phyloP scores from a whole-genome alignment of 768 basidiomycete species.

The Leccinum aurantiacum region DNA sequence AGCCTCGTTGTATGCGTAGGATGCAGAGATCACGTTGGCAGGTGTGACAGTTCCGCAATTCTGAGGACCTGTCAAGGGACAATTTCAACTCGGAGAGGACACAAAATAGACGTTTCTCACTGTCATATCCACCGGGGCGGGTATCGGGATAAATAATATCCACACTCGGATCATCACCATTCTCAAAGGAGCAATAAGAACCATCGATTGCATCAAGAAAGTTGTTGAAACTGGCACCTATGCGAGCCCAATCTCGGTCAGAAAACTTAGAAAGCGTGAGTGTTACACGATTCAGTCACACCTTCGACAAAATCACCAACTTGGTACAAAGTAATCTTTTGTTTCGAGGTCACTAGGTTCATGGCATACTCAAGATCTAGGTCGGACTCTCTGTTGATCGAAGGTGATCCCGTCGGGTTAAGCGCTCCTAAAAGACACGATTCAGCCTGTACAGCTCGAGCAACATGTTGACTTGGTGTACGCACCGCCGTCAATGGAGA shows the following conservation, averaged over 20 bases:
- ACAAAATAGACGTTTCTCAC: constrained; percentile 17
- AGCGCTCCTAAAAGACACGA: constrained; percentile 40
- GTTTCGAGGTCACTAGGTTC: constrained; percentile 39
- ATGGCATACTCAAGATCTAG: constrained; percentile 74
- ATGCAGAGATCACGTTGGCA: constrained; percentile 45
- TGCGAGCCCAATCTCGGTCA: constrained; percentile 2
- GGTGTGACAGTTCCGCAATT: constrained; percentile 39
- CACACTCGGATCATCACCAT: constrained; percentile 41
- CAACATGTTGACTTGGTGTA: not conserved
- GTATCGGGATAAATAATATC: constrained; percentile 46
- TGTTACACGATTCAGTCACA: constrained; percentile 1
- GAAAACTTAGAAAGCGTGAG: not conserved
- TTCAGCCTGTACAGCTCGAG: not conserved
- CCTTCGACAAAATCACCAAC: constrained; percentile 39
- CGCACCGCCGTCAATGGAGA: constrained; percentile 45
- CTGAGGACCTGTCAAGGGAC: constrained; percentile 8
- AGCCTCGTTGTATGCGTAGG: constrained; percentile 40
- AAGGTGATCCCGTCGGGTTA: constrained; percentile 38
- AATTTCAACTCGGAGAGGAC: not conserved
- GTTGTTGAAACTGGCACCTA: constrained; percentile 45
- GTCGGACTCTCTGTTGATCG: constrained; percentile 52
- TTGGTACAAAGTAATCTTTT: constrained; percentile 39
- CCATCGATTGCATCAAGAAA: constrained; percentile 46
- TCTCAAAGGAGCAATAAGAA: constrained; percentile 44
- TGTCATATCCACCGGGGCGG: constrained; percentile 37